Base-by-base conservation (phyloP, 2,329 filamentous ascomycete genomes). In the Ophiostoma perfectum region DNA sequence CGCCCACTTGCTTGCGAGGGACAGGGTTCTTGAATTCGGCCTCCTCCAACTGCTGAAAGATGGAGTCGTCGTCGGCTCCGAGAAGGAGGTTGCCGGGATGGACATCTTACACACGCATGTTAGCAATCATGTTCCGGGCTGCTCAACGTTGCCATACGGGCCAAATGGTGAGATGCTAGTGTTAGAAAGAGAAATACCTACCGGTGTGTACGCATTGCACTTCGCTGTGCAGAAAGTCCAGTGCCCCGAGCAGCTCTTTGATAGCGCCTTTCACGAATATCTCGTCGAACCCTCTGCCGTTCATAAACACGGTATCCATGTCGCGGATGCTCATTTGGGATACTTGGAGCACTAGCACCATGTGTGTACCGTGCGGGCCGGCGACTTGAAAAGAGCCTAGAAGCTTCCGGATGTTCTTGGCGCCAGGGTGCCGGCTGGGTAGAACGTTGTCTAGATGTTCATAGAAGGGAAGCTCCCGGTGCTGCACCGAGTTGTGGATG, bases 71-170 rank as follows among this genome's bases (percentile, higher is more conserved):
- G n/a, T 45, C 38, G 42, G 42, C 3, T 2, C 41, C 66, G 55
- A 67, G 45, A 11, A 67, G n/a, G 0, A 67, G 58, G 60, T 67
- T 67, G 16, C 45, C 58, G 1, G 60, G 5, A 36, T 67, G 44
- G 5, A 67, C 18, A 11, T 67, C 66, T 55, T 12, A 16, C 45
- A 14, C 9, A 14, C 12, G 45, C 27, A 27, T 47, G 2, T 47
- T 5, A 14, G 45, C 45, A 14, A 16, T 5, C 2, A 14, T 5
- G 27, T 27, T 27, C 27, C 27, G 27, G 27, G 27, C 27, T 27
- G 27, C 27, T 27, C 27, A 27, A 27, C 27, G 27, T 27, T 27
- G 27, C 27, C 27, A 27, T 27, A 27, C 27, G 27, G 27, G 27
- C 27, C 27, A 2, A 27, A 27, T 27, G 27, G 27, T 27, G 27